A percentile compares a stretch with the other conserved stretches of the same genome.
Evolutionary conservation across 495 filamentous ascomycete genomes (phyloP).

Genomic region (Penicillium salamii): DNA sequence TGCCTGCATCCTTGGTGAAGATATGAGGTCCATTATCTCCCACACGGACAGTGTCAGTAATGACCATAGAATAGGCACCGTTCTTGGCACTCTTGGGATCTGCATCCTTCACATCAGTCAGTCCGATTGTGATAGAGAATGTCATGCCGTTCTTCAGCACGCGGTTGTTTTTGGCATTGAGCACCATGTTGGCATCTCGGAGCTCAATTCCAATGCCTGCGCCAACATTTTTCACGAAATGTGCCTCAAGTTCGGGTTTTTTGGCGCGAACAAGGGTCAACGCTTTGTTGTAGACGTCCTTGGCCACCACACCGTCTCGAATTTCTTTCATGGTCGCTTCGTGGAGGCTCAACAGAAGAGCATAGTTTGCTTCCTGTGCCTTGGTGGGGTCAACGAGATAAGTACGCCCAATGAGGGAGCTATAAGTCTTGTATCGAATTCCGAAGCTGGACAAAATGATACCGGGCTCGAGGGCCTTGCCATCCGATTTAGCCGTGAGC

Average conservation of each 20-base stretch:
- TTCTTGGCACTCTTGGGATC: constrained; percentile 81
- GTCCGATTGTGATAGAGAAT: constrained; percentile 79
- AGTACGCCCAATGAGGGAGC: constrained; percentile 83
- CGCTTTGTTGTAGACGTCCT: constrained; percentile 91
- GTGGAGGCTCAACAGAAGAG: constrained; percentile 81
- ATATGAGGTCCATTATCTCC: constrained; percentile 68
- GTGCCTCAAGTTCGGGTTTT: constrained; percentile 89
- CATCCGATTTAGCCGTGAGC: constrained; percentile 68
- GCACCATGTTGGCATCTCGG: constrained; percentile 71
- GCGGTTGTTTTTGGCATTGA: constrained; percentile 81
- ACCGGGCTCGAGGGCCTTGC: constrained; percentile 83
- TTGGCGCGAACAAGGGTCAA: constrained; percentile 72
- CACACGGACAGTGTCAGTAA: constrained; percentile 92
- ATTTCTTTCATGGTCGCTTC: constrained; percentile 85
- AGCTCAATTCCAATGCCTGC: constrained; percentile 90
- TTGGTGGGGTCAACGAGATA: constrained; percentile 97
- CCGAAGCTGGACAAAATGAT: constrained; percentile 91
- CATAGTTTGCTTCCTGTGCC: constrained; percentile 89
- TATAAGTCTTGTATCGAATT: constrained; percentile 91
- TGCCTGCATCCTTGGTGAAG: constrained; percentile 89
- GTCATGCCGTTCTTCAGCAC: constrained; percentile 96
- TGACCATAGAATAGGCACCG: constrained; percentile 80
- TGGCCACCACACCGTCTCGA: constrained; percentile 79
- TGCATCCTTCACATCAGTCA: constrained; percentile 81
- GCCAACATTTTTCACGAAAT: constrained; percentile 88